Evolutionary conservation across 2,329 filamentous ascomycete species (phyloP).

Genomic region (Massarina eburnea): DNA sequence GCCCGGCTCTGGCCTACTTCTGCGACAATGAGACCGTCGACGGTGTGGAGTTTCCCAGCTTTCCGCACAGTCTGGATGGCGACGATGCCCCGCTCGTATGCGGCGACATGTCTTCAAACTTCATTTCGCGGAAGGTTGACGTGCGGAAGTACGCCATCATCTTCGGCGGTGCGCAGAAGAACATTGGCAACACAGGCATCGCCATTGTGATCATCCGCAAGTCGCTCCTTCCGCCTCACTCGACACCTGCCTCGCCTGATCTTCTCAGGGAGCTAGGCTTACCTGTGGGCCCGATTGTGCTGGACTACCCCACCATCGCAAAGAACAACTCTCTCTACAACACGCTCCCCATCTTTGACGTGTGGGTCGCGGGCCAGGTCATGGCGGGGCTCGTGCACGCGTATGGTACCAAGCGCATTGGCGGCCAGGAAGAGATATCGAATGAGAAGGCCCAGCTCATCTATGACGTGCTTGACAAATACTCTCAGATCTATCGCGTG

Average conservation of each 20-base stretch:
- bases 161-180: constrained; percentile 94
- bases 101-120: constrained; percentile 93
- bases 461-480: constrained; percentile 74
- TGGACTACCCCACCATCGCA: constrained; percentile 81
- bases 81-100: constrained; percentile 73
- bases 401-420: constrained; percentile 67
- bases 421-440: constrained; percentile 73
- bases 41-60: constrained; percentile 81
- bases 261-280: constrained; percentile 74
- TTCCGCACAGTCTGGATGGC: constrained; percentile 67
- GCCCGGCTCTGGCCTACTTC: constrained; percentile 75
- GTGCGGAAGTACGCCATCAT: constrained; percentile 78
- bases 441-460: constrained; percentile 74
- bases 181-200: constrained; percentile 82
- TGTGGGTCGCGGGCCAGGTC: constrained; percentile 88
- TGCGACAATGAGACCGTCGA: constrained; percentile 96
- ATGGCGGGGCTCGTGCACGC: constrained; percentile 71
- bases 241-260: constrained; percentile 60
- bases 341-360: constrained; percentile 91
- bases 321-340: constrained; percentile 98
- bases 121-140: constrained; percentile 77
- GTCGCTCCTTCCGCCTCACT: constrained; percentile 68
- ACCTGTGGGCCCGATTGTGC: constrained; percentile 75
- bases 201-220: constrained; percentile 86
- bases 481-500: constrained; percentile 73